A percentile compares a stretch with the other conserved stretches of the same genome.
These are phyloP conservation scores for Penicillium decumbens DNA, from an alignment of 2,329 filamentous ascomycete genomes.

Conservation along the genomic window DNA sequence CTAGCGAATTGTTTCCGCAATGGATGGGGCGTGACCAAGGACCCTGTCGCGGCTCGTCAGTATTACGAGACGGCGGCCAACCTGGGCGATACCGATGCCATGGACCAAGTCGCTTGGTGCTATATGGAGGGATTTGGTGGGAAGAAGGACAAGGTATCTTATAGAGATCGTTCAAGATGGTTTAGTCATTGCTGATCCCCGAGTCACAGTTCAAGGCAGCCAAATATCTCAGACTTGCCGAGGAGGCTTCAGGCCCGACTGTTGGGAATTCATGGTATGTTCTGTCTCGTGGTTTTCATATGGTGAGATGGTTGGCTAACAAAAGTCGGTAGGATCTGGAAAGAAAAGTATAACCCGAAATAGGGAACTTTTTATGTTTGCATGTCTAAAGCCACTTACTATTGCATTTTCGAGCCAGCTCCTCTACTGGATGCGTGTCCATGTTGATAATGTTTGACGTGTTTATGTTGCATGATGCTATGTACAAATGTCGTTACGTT, in stretches of 20 bases:
- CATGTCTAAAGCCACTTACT: not conserved
- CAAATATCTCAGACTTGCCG: conserved; percentile 86
- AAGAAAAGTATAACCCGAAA: not conserved
- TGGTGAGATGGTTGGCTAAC: not conserved
- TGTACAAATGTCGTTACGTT: not conserved
- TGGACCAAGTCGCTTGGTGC: conserved; percentile 96
- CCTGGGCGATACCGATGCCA: conserved; percentile 90
- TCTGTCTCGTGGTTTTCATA: not conserved
- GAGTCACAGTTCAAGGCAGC: conserved; percentile 56
- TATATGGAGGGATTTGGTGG: conserved; percentile 95
- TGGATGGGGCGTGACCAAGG: conserved; percentile 86
- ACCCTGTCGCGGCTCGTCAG: conserved; percentile 76
- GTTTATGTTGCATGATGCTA: not conserved
- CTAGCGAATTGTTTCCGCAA: conserved; percentile 73
- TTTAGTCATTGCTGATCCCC: conserved; percentile 9
- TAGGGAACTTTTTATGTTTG: not conserved
- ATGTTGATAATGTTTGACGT: not conserved
- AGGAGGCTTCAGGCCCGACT: conserved; percentile 81
- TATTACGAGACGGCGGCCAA: conserved; percentile 99
- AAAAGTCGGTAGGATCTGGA: not conserved
- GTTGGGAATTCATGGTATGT: conserved; percentile 93
- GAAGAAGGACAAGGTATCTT: conserved; percentile 89
- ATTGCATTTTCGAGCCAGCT: not conserved
- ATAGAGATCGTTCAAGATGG: conserved; percentile 28
- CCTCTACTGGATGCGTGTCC: not conserved